Base-by-base conservation (phyloP, 441 rosid genomes). In the Omphalea diandra region DNA sequence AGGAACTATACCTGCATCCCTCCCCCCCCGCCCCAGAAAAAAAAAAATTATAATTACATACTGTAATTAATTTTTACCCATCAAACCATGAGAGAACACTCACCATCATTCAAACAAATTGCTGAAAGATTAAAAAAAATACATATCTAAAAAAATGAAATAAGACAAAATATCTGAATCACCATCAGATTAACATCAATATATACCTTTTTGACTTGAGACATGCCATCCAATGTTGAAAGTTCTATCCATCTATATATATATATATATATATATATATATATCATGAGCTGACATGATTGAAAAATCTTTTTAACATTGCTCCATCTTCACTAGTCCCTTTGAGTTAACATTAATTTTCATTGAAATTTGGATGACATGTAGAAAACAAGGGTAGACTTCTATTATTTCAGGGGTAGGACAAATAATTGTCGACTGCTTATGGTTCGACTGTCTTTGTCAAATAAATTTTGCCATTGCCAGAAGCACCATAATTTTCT, bases 1-100 rank as follows among this genome's bases (percentile, higher is more conserved):
- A 35, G 91, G 84, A 75, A 78, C 74, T 36, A 89, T 82, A 46
- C 97, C 98, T 93, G 81, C 75, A 69, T 65, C 27, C n/a, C n/a
- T 41, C 69, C 65, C n/a, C n/a, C n/a, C n/a, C n/a, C n/a, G n/a
- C n/a, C n/a, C n/a, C n/a, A n/a, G n/a, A n/a, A 75, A 61, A 63
- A 44, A 43, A 15, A 0, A 2, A 43, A 3, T 6, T 11, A 11
- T 10, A 43, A 3, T 43, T 9, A 43, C 1, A 9, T 11, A 12
- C 11, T 43, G 11, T 18, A 43, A 43, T 10, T 43, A 43, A 43
- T 9, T 52, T 3, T 20, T 22, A 24, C 17, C 49, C 17, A 44
- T 15, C 17, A 2, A 43, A 9, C 14, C 2, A 40, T 40, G 14
- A 11, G 44, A n/a, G 2, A 50, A 50, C 26, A 20, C 9, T 17